A percentile compares a stretch with the other conserved stretches of the same genome.
Conservation (phyloP, 805 yeast genomes). For the Scheffersomyces lignosus region DNA sequence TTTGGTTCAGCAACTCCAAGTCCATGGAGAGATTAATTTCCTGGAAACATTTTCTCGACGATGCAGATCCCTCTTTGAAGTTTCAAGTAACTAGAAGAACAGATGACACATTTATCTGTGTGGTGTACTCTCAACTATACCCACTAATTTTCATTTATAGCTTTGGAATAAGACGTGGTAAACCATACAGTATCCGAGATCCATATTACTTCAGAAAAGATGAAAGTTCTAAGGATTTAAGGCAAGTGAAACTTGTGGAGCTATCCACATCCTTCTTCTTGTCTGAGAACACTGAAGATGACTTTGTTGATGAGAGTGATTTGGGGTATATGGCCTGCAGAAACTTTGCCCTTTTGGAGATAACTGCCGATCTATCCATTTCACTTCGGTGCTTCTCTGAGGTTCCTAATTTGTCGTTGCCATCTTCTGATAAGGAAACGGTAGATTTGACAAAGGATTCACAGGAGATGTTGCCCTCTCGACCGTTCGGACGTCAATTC, state of each 20-base stretch:
- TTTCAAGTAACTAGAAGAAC: conserved; percentile 30
- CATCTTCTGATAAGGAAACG: not conserved
- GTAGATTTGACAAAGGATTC: too few species aligned
- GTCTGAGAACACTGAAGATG: conserved; percentile 1
- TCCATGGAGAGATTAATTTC: conserved; percentile 53
- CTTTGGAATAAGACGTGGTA: conserved; percentile 30
- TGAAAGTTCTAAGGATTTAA: conserved; percentile 7
- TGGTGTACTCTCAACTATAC: conserved; percentile 28
- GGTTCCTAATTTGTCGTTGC: not conserved
- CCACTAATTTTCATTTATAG: conserved; percentile 34
- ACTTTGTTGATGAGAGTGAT: conserved; percentile 8
- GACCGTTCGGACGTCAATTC: too few species aligned
- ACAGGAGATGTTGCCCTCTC: too few species aligned
- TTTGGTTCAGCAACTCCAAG: conserved; percentile 44
- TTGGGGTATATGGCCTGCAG: conserved; percentile 4
- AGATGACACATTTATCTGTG: conserved; percentile 19
- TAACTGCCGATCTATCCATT: conserved; percentile 15
- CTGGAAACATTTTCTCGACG: conserved; percentile 70
- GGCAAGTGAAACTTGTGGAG: conserved; percentile 13
- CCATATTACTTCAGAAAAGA: conserved; percentile 25
- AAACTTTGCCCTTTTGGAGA: conserved; percentile 16
- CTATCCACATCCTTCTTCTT: conserved; percentile 6
- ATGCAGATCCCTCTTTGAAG: conserved; percentile 53
- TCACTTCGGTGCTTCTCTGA: conserved; percentile 9
- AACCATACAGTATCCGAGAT: conserved; percentile 40